A percentile compares a stretch with the other conserved stretches of the same genome.
Evolutionary conservation across 148 eudicot species (phyloP).

Genomic region (Spergularia marina): DNA sequence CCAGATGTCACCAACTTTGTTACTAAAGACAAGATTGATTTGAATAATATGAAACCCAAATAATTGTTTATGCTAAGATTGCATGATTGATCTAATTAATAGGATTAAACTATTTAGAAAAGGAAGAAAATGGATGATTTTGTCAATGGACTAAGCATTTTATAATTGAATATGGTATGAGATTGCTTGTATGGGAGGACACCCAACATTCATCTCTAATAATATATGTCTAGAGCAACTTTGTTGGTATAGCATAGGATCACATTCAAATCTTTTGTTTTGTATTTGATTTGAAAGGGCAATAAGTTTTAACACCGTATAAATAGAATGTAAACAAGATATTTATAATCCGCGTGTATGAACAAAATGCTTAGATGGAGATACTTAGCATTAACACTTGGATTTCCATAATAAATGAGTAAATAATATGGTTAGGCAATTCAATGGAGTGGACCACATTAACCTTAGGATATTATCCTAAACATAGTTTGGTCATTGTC

Average conservation of each 20-base stretch:
- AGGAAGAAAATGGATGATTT: constrained; percentile 23
- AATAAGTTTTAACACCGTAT: no score
- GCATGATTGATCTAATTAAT: constrained; percentile 26
- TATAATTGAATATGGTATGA: not conserved
- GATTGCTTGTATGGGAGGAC: constrained; percentile 32
- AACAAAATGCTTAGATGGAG: no score
- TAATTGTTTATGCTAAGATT: constrained; percentile 11
- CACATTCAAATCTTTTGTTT: not conserved
- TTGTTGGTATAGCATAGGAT: constrained; percentile 10
- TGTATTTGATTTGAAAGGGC: no score
- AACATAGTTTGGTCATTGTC: constrained; percentile 33
- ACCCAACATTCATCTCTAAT: not conserved
- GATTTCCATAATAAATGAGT: not conserved
- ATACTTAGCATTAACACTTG: not conserved
- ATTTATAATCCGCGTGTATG: not conserved
- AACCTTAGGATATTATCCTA: constrained; percentile 20
- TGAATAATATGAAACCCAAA: not conserved
- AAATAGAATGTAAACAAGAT: not conserved
- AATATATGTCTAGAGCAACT: not conserved
- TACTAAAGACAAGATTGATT: constrained; percentile 11
- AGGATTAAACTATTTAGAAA: constrained; percentile 12
- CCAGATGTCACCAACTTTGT: constrained; percentile 17
- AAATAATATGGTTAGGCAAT: constrained; percentile 23
- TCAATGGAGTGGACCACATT: constrained; percentile 23
- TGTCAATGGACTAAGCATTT: constrained; percentile 32